Evolutionary conservation across 768 basidiomycete species (phyloP), one percentile per base, ranked within the genome.

Genomic region (Pisolithus microcarpus): DNA sequence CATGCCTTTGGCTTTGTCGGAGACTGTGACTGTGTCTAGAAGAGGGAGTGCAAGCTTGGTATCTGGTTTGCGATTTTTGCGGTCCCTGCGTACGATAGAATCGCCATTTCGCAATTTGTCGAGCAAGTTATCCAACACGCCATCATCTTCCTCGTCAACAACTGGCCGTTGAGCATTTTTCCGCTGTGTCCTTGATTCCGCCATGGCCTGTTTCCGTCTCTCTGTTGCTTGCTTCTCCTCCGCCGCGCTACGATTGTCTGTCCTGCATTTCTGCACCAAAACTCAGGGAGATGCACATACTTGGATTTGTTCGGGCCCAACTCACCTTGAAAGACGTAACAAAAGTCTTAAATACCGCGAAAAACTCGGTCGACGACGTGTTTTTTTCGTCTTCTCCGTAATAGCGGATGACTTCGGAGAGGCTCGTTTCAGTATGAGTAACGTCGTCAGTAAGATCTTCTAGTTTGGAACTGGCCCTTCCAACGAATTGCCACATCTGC

Each of bases 341-440:
- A 60, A 99, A 99, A 2, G 91, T 96, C 71, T 96, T 93, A 80
- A 98, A 97, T 59, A 95, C 84, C 13, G 84, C 91, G 70, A 91
- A 99, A 72, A 98, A 99, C 61, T 97, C 95, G 3, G 86, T 76
- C 0, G 92, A 91, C 44, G 85, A 71, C 80, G 86, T 83, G 55
- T 74, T 86, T 67, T 85, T 88, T 58, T 90, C 85, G 37, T 96
- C 94, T 67, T 99, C 96, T 10, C 94, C 93, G 62, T 88, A 99
- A 63, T 91, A 95, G 51, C 76, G 82, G 52, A 95, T 77, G 16
- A 91, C 92, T 55, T 95, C 91, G 31, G 77, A 76, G 62, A 92
- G 92, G 0, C 82, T 83, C 1, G 85, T 76, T 23, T 92, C 89
- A 1, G 95, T 93, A 50, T 85, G 78, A 50, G 85, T 87, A 54